phyloP scores from a whole-genome alignment of 2,329 filamentous ascomycete species.

The Huntiella decipiens region DNA sequence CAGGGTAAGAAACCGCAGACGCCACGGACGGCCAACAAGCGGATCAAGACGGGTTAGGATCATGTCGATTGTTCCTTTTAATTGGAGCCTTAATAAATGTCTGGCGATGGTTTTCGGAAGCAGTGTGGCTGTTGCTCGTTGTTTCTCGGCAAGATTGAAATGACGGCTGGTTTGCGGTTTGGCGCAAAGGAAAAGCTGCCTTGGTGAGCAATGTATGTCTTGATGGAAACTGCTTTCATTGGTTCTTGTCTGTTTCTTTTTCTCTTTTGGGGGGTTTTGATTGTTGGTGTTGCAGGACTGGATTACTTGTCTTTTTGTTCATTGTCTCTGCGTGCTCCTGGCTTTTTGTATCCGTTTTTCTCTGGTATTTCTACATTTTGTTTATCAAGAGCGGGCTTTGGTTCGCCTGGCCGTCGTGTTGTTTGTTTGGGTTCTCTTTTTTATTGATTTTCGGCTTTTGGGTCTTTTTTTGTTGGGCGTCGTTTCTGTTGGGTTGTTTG shows the following conservation, averaged over 20 bases:
- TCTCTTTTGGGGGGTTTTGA: not conserved
- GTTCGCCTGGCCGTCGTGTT: not conserved
- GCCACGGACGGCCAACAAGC: conserved; percentile 27
- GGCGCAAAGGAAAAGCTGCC: not conserved
- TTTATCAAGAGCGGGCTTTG: not conserved
- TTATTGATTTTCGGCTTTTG: not conserved
- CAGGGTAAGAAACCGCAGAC: conserved; percentile 37
- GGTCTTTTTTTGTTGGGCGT: not conserved
- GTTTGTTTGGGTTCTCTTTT: not conserved
- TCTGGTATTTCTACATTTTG: not conserved
- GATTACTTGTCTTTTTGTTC: too few relatives aligned
- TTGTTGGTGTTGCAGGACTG: too few relatives aligned
- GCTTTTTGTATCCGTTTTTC: not conserved
- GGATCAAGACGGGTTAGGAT: conserved; percentile 7
- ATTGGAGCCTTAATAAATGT: not conserved
- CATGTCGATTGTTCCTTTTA: not conserved
- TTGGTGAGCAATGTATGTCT: not conserved
- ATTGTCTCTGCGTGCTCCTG: too few relatives aligned
- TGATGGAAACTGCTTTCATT: not conserved
- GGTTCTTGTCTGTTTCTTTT: not conserved
- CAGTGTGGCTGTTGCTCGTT: not conserved
- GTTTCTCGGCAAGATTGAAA: not conserved
- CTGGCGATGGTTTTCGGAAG: not conserved
- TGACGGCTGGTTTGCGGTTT: not conserved
- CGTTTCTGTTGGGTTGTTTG: not conserved